phyloP scores from a whole-genome alignment of 176 grass and related monocot species.

The Aegilops sharonensis region DNA sequence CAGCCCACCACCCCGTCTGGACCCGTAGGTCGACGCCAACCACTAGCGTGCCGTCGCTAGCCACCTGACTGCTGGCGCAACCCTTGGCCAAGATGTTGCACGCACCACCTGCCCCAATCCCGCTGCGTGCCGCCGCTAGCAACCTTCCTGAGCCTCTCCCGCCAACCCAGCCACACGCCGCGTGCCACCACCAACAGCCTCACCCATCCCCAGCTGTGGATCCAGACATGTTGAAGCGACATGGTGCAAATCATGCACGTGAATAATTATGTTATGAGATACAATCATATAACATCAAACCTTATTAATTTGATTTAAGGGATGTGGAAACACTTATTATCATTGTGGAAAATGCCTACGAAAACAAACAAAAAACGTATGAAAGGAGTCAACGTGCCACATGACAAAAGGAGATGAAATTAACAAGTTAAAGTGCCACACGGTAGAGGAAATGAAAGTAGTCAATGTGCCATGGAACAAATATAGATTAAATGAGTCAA shows the following conservation, averaged over 20 bases:
- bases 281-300: background rate
- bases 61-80: no score
- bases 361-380: background rate
- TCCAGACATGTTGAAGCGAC: background rate
- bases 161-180: no score
- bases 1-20: no score
- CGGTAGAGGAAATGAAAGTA: background rate
- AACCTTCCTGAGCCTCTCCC: no score
- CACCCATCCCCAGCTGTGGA: no score
- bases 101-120: no score
- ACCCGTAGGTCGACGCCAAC: no score
- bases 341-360: background rate
- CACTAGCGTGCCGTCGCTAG: no score
- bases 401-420: background rate
- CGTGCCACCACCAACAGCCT: no score
- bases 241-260: background rate
- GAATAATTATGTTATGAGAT: background rate
- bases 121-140: no score
- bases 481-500: background rate
- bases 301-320: background rate
- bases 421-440: background rate
- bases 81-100: no score
- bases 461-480: background rate
- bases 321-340: background rate
- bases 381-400: background rate